Base-by-base conservation (phyloP, 495 filamentous ascomycete genomes). In the Saxophila tyrrhenica region DNA sequence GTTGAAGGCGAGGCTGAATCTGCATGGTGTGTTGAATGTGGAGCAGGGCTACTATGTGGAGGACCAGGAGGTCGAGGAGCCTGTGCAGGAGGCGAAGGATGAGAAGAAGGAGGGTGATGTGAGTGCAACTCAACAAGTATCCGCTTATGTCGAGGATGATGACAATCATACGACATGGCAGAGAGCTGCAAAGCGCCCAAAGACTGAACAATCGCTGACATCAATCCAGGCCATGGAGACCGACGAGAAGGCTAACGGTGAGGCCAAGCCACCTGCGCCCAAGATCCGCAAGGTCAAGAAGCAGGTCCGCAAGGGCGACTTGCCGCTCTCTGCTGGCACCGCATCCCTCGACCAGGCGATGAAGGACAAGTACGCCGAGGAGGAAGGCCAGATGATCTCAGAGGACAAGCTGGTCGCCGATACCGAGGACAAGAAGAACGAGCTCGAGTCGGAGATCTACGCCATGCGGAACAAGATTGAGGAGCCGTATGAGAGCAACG, bases 341-440 rank as follows among this genome's bases (percentile, higher is more conserved):
- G 77, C 87, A 21, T 83, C 88, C 39, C 74, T 94, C 48, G 88
- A 95, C 51, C 67, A 78, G 48, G 52, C 70, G 15, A 67, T 72
- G 66, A 94, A 85, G 77, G 75, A 83, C 51, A 64, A 70, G 44
- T 72, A 77, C 59, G 70, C 76, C 32, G 94, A 97, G 78, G 82
- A 82, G 66, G 92, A 99, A 72, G 79, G 80, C 53, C 61, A 81
- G 56, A 95, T 99, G 92, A 78, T 88, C 65, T 91, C 92, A 83
- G 88, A 97, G 69, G 92, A 99, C 74, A 99, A 97, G 77, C 80
- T 96, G 38, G 90, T 99, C 41, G 88, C 89, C 52, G 94, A 97
- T 69, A 99, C 92, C 21, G 92, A 97, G 66, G 88, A 97, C 75
- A 94, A 92, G 79, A 97, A 97, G 87, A 99, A 99, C 75, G 92